A percentile compares a stretch with the other conserved stretches of the same genome.
Conservation (phyloP, 352 stramenopile species). For the Blastocystis sp. region DNA sequence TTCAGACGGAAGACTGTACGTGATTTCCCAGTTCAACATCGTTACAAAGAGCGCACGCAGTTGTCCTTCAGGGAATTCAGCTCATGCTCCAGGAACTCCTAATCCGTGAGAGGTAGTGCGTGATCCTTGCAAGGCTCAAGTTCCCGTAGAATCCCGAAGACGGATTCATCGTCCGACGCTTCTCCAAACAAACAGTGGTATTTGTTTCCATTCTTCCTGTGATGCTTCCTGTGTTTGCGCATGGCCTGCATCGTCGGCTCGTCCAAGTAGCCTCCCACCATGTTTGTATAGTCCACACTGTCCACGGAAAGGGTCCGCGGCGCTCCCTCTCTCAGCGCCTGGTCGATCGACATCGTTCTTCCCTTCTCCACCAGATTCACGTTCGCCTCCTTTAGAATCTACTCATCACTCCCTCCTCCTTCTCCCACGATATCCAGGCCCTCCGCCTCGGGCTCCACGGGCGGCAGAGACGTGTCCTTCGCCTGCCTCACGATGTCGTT, state of each 20-base stretch:
- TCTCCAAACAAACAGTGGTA: not conserved
- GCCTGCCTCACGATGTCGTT: constrained; percentile 26
- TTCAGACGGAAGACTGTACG: not conserved
- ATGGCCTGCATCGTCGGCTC: constrained; percentile 1
- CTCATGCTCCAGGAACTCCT: not conserved
- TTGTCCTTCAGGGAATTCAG: not conserved
- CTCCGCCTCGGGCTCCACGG: not conserved
- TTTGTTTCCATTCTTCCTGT: not conserved
- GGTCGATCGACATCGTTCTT: constrained; percentile 68
- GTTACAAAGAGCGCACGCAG: not conserved
- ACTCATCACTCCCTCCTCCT: not conserved
- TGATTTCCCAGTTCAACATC: not conserved
- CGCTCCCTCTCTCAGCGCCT: constrained; percentile 25
- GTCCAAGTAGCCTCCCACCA: constrained; percentile 19
- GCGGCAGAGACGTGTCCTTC: constrained; percentile 27
- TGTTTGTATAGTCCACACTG: constrained; percentile 61
- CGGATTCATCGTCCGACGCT: too few relatives aligned
- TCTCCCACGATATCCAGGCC: not conserved
- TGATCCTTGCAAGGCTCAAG: too few relatives aligned
- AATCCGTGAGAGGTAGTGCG: not conserved
- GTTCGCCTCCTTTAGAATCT: constrained; percentile 45
- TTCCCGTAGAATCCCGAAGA: too few relatives aligned
- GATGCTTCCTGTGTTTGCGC: constrained; percentile 19
- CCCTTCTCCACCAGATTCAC: constrained; percentile 66
- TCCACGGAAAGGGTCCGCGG: constrained; percentile 63